phyloP scores from a whole-genome alignment of 2,329 filamentous ascomycete genomes.

The Colletotrichum musicola region DNA sequence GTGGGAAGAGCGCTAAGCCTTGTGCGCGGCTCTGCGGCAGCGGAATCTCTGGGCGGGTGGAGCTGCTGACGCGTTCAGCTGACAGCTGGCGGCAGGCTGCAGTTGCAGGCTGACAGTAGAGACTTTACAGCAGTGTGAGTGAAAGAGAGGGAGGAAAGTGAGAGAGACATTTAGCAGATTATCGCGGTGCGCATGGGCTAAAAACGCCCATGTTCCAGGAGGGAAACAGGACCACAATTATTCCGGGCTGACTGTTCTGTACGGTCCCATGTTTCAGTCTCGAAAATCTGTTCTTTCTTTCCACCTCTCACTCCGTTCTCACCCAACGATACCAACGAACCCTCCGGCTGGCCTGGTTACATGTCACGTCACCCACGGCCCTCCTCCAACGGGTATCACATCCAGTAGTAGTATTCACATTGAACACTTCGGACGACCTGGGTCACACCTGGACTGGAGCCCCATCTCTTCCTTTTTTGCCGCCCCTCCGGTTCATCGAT shows the following conservation, averaged over 20 bases:
- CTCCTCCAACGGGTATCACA: background rate
- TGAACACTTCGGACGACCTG: conserved; percentile 23
- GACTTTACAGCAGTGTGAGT: no score
- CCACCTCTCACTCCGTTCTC: background rate
- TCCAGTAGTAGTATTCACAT: background rate
- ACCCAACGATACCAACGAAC: background rate
- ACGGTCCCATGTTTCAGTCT: background rate
- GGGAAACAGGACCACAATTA: background rate
- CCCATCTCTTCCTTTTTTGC: background rate
- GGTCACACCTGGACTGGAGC: conserved; percentile 26
- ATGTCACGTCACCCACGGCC: conserved; percentile 6
- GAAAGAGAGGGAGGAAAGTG: background rate
- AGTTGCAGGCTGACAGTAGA: background rate
- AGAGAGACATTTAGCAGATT: background rate
- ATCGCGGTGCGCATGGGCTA: conserved; percentile 13
- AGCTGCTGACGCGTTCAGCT: conserved; percentile 36
- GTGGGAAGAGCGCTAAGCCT: conserved; percentile 8
- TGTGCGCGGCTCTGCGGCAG: conserved; percentile 39
- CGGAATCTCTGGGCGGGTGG: conserved; percentile 31
- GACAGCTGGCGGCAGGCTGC: background rate
- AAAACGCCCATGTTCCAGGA: conserved; percentile 26
- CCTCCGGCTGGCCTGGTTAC: no score
- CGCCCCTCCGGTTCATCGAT: conserved; percentile 8
- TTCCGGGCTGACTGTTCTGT: background rate
- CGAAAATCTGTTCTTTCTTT: conserved; percentile 7